Conservation (phyloP, 2,329 filamentous ascomycete genomes). For the Helotiales sp. region DNA sequence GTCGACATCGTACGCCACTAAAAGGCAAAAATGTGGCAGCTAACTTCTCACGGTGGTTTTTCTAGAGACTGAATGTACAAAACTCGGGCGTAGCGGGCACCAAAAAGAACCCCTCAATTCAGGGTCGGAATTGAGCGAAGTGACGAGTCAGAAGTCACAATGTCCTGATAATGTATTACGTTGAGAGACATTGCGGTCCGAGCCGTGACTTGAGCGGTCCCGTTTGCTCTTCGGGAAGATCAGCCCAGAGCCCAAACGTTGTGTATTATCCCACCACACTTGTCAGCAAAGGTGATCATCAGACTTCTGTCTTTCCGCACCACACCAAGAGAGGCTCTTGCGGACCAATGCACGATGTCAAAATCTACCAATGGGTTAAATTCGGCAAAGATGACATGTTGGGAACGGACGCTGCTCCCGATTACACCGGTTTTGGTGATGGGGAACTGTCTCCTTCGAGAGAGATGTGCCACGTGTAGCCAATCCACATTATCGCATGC, state of each 20-base stretch:
- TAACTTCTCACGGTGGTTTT: not conserved
- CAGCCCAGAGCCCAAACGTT: not conserved
- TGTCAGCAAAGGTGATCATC: not conserved
- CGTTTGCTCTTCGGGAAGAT: not conserved
- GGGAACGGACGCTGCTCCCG: not conserved
- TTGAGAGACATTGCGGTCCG: constrained; percentile 9
- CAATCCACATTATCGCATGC: constrained; percentile 10
- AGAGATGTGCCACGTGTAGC: constrained; percentile 16
- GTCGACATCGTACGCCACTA: constrained; percentile 1
- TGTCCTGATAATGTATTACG: not conserved
- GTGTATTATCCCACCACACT: constrained; percentile 18
- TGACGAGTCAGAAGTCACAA: not conserved
- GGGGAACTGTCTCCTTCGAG: no score
- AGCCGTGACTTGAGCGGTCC: constrained; percentile 4
- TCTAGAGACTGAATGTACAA: not conserved
- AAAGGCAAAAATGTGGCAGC: not conserved
- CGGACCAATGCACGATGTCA: not conserved
- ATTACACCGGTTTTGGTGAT: not conserved
- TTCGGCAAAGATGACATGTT: not conserved
- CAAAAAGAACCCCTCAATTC: not conserved
- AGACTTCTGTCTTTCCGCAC: not conserved
- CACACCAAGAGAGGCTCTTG: not conserved
- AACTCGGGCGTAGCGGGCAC: not conserved
- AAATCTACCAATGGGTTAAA: not conserved
- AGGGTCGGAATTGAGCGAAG: not conserved